Percentiles rank a stretch among this genome's conserved stretches.
Conservation (phyloP, 805 yeast species). For the Metschnikowia henanensis region DNA sequence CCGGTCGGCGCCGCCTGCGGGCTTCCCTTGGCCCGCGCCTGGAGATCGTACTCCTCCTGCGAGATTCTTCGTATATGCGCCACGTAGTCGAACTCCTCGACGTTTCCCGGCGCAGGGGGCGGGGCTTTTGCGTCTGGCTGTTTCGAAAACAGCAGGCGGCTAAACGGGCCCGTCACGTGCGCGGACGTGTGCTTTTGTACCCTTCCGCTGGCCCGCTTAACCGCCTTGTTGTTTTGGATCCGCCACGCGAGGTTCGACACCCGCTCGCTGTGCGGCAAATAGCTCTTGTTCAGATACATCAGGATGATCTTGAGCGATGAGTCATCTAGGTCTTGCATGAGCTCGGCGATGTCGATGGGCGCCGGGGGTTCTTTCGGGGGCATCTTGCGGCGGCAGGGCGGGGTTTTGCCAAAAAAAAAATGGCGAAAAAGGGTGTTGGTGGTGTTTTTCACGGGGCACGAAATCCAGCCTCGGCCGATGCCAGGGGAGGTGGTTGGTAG, state of each 20-base stretch:
- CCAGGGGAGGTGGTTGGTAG: neutral
- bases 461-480: neutral
- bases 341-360: constrained; percentile 16
- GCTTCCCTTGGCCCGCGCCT: neutral
- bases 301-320: constrained; percentile 36
- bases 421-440: neutral
- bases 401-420: neutral
- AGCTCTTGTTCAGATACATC: constrained; percentile 43
- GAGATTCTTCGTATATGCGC: constrained; percentile 44
- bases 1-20: neutral
- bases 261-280: constrained; percentile 42
- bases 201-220: constrained; percentile 13
- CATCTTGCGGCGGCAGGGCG: neutral
- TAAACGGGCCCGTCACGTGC: neutral
- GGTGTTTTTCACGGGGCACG: neutral
- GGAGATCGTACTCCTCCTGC: constrained; percentile 33
- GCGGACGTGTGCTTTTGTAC: constrained; percentile 1
- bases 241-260: constrained; percentile 47
- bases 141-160: neutral
- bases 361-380: constrained; percentile 4
- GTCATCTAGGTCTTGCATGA: constrained; percentile 36
- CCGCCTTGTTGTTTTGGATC: constrained; percentile 38
- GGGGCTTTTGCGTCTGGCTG: constrained; percentile 1
- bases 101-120: constrained; percentile 21
- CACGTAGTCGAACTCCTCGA: constrained; percentile 46